Evolutionary conservation across 164 flowering plant genomes (phyloP).

Genomic region (Annona squamosa): DNA sequence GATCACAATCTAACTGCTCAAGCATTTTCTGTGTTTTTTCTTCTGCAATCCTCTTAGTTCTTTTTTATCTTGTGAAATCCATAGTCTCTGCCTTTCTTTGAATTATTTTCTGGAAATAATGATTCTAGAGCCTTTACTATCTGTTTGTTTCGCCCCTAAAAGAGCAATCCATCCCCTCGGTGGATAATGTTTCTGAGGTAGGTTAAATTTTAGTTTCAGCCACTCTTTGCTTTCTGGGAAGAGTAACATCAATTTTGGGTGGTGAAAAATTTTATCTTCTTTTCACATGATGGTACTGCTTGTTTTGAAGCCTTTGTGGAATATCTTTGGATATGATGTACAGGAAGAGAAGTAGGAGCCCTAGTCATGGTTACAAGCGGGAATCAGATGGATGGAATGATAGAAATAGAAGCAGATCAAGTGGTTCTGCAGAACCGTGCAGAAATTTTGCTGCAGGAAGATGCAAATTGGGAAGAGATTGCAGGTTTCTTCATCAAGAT

Average conservation of each 20-base stretch:
- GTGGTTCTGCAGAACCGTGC: conserved; percentile 31
- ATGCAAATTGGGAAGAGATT: conserved; percentile 51
- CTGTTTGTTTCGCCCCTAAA: background rate
- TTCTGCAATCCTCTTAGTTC: background rate
- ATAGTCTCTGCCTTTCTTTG: background rate
- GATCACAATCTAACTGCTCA: background rate
- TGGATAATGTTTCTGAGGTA: background rate
- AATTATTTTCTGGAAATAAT: background rate
- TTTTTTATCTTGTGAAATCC: background rate
- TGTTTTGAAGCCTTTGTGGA: background rate
- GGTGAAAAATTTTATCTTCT: background rate
- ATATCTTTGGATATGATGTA: conserved; percentile 1
- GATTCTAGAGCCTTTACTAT: background rate
- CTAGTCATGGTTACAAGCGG: conserved; percentile 31
- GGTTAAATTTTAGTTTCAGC: background rate
- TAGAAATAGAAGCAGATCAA: conserved; percentile 36
- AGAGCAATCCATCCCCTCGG: background rate
- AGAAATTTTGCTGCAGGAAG: conserved; percentile 57
- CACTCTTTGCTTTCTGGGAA: background rate
- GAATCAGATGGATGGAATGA: conserved; percentile 38
- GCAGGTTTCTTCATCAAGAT: conserved; percentile 50
- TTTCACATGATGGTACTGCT: background rate
- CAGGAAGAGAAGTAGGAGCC: conserved; percentile 40
- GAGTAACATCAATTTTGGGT: background rate
- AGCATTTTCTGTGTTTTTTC: background rate